Evolutionary conservation across 2,329 filamentous ascomycete genomes (phyloP).

Genomic region (Helicocarpus griseus): DNA sequence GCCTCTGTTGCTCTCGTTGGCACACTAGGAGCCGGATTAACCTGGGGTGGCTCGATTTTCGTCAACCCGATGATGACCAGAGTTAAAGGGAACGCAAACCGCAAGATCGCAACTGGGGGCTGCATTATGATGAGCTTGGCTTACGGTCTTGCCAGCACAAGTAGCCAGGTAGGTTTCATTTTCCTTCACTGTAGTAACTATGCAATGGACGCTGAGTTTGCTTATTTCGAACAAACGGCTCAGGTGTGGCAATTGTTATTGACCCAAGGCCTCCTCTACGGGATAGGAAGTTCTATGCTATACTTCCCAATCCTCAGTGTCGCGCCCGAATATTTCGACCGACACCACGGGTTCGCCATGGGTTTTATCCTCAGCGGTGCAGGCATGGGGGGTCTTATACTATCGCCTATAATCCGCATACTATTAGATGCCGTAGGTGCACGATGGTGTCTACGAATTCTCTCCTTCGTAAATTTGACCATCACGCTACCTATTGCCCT

Average conservation of each 20-base stretch:
- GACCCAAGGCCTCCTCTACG: conserved; percentile 30
- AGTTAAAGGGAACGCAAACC: conserved; percentile 26
- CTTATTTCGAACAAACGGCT: not conserved
- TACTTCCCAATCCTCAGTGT: conserved; percentile 32
- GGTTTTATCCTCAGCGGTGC: conserved; percentile 30
- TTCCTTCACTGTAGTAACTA: not conserved
- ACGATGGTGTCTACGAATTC: conserved; percentile 5
- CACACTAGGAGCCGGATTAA: conserved; percentile 40
- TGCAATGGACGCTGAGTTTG: not conserved
- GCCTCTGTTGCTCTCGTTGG: conserved; percentile 42
- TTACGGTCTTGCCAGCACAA: conserved; percentile 9
- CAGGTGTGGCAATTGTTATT: conserved; percentile 26
- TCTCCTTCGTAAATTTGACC: conserved; percentile 4
- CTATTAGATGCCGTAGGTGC: conserved; percentile 6
- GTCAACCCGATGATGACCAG: conserved; percentile 41
- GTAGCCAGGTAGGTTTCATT: conserved; percentile 1
- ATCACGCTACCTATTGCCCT: conserved; percentile 7
- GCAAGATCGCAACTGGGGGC: conserved; percentile 32
- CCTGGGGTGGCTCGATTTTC: conserved; percentile 41
- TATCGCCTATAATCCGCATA: conserved; percentile 19
- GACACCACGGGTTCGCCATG: conserved; percentile 28
- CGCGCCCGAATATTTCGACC: conserved; percentile 30
- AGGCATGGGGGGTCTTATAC: conserved; percentile 30
- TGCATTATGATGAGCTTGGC: conserved; percentile 33
- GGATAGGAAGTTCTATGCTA: conserved; percentile 29